A percentile compares a stretch with the other conserved stretches of the same genome.
These are phyloP conservation scores for Globisporangium mamillatum DNA, from an alignment of 352 stramenopile species.

Conservation along the genomic window DNA sequence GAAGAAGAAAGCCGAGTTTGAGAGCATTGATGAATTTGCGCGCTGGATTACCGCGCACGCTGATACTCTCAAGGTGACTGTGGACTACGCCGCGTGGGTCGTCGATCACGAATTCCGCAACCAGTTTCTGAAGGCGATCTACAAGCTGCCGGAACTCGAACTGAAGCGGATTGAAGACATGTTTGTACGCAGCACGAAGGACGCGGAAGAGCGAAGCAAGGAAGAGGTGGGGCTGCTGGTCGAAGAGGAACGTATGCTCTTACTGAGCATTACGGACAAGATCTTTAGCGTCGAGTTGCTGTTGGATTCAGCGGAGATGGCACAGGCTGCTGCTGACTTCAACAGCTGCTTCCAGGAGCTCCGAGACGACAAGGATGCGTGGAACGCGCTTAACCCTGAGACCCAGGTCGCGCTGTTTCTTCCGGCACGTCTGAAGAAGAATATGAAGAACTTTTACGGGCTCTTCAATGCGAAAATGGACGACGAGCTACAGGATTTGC, in stretches of 20 bases:
- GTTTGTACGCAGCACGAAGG: constrained; percentile 22
- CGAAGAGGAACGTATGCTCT: constrained; percentile 21
- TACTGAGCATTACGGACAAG: constrained; percentile 18
- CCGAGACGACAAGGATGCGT: constrained; percentile 11
- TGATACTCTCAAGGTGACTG: constrained; percentile 17
- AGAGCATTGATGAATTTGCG: constrained; percentile 18
- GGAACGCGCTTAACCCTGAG: not conserved
- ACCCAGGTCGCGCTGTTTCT: constrained; percentile 9
- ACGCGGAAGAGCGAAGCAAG: constrained; percentile 17
- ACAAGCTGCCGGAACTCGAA: constrained; percentile 22
- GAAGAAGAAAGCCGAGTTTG: constrained; percentile 10
- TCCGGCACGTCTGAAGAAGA: not conserved
- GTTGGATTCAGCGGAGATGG: constrained; percentile 8
- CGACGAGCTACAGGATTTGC: constrained; percentile 5
- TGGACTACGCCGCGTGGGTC: constrained; percentile 6
- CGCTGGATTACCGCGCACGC: constrained; percentile 24
- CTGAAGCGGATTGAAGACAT: constrained; percentile 24
- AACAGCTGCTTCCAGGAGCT: constrained; percentile 17
- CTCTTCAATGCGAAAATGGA: constrained; percentile 9
- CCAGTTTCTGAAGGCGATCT: constrained; percentile 20
- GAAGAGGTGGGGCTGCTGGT: constrained; percentile 21
- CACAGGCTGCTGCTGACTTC: not conserved
- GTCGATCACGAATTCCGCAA: not conserved
- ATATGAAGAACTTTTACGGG: constrained; percentile 12
- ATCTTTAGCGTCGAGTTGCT: constrained; percentile 39